phyloP scores from a whole-genome alignment of 257 asterid genomes.

The Solanum pimpinellifolium region DNA sequence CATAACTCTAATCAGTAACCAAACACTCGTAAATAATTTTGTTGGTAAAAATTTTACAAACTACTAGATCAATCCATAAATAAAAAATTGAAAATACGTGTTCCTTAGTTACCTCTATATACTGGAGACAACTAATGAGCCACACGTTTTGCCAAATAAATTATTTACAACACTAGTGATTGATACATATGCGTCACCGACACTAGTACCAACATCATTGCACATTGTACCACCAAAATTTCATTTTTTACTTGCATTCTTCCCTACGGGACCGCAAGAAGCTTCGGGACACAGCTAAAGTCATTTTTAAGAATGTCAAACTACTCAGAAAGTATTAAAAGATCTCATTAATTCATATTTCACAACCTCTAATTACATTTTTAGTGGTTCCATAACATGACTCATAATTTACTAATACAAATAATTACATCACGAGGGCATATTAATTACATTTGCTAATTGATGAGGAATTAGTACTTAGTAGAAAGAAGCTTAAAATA shows the following conservation, averaged over 20 bases:
- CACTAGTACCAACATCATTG: background rate
- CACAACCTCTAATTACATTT: no score
- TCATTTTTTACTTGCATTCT: no score
- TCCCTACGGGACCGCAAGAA: background rate
- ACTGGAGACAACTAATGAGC: background rate
- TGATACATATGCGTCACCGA: background rate
- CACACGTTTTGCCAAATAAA: background rate
- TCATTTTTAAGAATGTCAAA: background rate
- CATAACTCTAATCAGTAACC: no score
- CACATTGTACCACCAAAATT: background rate
- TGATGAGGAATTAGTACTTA: background rate
- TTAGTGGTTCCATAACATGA: background rate
- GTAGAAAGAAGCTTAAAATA: background rate
- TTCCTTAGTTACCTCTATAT: background rate
- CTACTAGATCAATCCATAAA: background rate
- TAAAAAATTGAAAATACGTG: background rate
- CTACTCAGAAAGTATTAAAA: no score
- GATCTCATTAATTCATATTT: accelerated
- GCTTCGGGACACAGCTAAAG: background rate
- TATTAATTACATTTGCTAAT: background rate
- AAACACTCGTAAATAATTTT: background rate
- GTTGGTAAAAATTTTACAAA: background rate
- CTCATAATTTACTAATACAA: background rate
- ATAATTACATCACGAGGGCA: background rate
- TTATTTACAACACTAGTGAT: background rate